These are phyloP conservation scores for Neophaeococcomyces aloes DNA, from an alignment of 2,329 filamentous ascomycete genomes.

Conservation along the genomic window DNA sequence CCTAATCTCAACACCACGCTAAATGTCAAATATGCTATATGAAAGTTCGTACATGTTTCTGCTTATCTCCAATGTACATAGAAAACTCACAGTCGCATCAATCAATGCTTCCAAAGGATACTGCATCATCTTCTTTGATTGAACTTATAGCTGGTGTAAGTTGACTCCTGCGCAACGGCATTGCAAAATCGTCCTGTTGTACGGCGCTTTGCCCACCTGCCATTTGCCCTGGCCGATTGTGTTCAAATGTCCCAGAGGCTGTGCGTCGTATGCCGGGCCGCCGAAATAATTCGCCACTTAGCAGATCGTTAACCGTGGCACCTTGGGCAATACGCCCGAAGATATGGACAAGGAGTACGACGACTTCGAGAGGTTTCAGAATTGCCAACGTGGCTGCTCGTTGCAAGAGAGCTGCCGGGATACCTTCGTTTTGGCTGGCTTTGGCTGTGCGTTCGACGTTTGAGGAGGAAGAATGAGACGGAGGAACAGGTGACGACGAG, in stretches of 20 bases:
- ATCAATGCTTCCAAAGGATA: conserved; percentile 18
- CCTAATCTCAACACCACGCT: not conserved
- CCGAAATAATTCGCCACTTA: conserved; percentile 19
- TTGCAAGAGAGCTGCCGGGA: conserved; percentile 55
- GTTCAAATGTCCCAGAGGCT: conserved; percentile 10
- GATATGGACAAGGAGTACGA: conserved; percentile 70
- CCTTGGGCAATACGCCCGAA: conserved; percentile 59
- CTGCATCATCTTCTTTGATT: conserved; percentile 9
- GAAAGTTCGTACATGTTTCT: too few species aligned
- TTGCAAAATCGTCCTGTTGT: not conserved
- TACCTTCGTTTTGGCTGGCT: conserved; percentile 39
- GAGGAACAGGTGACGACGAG: conserved; percentile 46
- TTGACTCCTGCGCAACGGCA: not conserved
- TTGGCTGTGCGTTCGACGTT: conserved; percentile 31
- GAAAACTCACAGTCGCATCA: conserved; percentile 4
- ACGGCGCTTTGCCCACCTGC: not conserved
- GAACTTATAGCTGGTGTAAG: not conserved
- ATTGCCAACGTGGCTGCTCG: conserved; percentile 69
- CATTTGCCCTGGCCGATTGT: not conserved
- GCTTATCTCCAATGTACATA: not conserved
- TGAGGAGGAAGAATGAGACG: conserved; percentile 51
- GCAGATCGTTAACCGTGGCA: conserved; percentile 25
- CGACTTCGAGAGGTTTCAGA: conserved; percentile 67
- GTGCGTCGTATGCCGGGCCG: conserved; percentile 15
- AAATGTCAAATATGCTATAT: not conserved